Base-by-base conservation (phyloP, 1,139 yeast genomes). In the Insectozyma bohioensis region DNA sequence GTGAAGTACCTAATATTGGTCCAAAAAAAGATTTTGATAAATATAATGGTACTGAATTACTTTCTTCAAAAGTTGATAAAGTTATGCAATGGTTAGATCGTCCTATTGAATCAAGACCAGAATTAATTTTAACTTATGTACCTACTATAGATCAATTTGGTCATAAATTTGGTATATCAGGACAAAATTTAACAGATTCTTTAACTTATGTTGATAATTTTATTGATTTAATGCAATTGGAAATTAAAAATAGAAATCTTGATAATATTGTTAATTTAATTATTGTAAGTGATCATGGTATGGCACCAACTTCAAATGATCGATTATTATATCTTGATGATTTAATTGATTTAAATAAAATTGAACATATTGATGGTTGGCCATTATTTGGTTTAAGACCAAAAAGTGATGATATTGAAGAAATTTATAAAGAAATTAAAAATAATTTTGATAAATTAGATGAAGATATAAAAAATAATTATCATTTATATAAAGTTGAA, bases 261-360 rank as follows among this genome's bases (percentile, higher is more conserved):
- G 60, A 71, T 1, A 68, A 77, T 23, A 69, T 86, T 28, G 85
- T 83, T 9, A 90, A 90, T 53, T 61, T 90, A 15, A 61, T 90
- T 1, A 63, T 90, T 30, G 84, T 88, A 1, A 85, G 95, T 33
- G 96, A 88, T 52, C 96, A 88, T 53, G 97, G 97, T 5, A 87
- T 88, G 95, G 84, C 95, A 0, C 94, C 95, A 2, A 84, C 95
- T 1, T 74, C 87, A 0, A 75, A 79, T 41, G 68, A 72, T 12
- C 62, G 95, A 35, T 52, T 84, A 6, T 61, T 85, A 2, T 78
- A 75, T 45, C 56, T 86, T 36, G 95, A 85, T 51, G 92, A 85
- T 45, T 42, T 84, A 12, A 58, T 85, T 6, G 80, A 81, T 46
- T 43, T 72, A 42, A 48, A 56, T 2, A 62, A 69, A 28, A 68